phyloP scores from a whole-genome alignment of 2,329 filamentous ascomycete genomes.

The Fusarium sp. region DNA sequence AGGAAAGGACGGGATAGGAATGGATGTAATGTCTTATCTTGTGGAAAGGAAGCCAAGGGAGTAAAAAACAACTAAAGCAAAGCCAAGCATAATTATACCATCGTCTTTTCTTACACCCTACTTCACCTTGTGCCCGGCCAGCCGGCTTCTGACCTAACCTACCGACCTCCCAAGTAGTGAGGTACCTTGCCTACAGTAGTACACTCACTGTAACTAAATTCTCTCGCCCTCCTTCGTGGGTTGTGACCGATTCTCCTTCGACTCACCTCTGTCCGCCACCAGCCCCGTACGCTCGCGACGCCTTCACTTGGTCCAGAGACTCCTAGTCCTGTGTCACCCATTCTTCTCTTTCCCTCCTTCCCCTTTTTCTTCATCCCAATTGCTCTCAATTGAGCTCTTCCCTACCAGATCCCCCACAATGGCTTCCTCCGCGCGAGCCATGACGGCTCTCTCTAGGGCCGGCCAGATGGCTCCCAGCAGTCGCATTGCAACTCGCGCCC shows the following conservation, averaged over 20 bases:
- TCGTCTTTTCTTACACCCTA: constrained; percentile 28
- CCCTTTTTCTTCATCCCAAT: constrained; percentile 18
- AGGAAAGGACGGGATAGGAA: constrained; percentile 1
- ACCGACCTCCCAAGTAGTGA: not conserved
- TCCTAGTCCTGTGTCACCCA: constrained; percentile 29
- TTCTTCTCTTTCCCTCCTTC: constrained; percentile 17
- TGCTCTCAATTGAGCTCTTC: constrained; percentile 46
- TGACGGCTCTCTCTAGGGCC: constrained; percentile 53
- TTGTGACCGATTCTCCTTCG: constrained; percentile 42
- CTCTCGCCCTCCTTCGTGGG: constrained; percentile 38
- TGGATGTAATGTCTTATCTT: constrained; percentile 36
- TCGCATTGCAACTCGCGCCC: constrained; percentile 50
- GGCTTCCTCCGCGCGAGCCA: constrained; percentile 61
- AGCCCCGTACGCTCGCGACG: constrained; percentile 35
- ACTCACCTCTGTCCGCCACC: constrained; percentile 42
- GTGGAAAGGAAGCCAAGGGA: constrained; percentile 5
- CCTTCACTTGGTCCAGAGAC: constrained; percentile 41
- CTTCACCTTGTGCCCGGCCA: constrained; percentile 33
- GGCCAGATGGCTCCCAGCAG: constrained; percentile 48
- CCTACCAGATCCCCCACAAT: constrained; percentile 51
- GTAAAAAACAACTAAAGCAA: constrained; percentile 26
- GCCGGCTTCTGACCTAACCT: constrained; percentile 13
- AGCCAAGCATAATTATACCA: not conserved
- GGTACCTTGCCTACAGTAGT: not conserved
- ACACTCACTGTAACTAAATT: constrained; percentile 28